Conservation (phyloP, 371 early-diverging fungal species). For the Saksenaea oblongispora region DNA sequence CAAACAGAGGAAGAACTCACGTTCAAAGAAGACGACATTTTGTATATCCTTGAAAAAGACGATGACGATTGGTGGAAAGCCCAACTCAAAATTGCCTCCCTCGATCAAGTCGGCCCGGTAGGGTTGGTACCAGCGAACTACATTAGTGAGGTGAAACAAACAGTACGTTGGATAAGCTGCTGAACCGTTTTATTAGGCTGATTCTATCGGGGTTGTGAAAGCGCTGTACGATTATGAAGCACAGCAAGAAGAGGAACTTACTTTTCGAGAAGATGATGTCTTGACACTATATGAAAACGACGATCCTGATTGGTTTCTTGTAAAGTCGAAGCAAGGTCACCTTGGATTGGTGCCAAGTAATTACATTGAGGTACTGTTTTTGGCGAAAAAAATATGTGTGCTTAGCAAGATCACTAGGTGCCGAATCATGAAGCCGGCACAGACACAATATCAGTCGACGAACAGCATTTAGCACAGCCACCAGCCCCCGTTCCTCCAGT, state of each 20-base stretch:
- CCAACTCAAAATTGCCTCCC: slow-evolving; percentile 52
- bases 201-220: slow-evolving; percentile 55
- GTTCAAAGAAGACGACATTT: slow-evolving; percentile 72
- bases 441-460: neutral
- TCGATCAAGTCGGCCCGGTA: slow-evolving; percentile 50
- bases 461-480: slow-evolving; percentile 9
- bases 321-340: slow-evolving; percentile 48
- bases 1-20: slow-evolving; percentile 83
- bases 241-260: slow-evolving; percentile 74
- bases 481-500: slow-evolving; percentile 22
- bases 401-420: neutral
- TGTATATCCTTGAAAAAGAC: slow-evolving; percentile 72
- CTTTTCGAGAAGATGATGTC: slow-evolving; percentile 72
- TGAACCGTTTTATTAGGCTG: slow-evolving; percentile 22
- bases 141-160: slow-evolving; percentile 62
- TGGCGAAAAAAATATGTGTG: neutral
- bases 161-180: neutral
- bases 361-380: slow-evolving; percentile 58
- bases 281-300: slow-evolving; percentile 71
- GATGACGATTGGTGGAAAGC: slow-evolving; percentile 79
- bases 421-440: neutral
- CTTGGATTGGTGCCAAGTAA: slow-evolving; percentile 77
- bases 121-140: slow-evolving; percentile 85
- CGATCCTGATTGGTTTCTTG: slow-evolving; percentile 82
- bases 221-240: slow-evolving; percentile 82